Evolutionary conservation across 441 rosid species (phyloP).

Genomic region (Populus hybrid): DNA sequence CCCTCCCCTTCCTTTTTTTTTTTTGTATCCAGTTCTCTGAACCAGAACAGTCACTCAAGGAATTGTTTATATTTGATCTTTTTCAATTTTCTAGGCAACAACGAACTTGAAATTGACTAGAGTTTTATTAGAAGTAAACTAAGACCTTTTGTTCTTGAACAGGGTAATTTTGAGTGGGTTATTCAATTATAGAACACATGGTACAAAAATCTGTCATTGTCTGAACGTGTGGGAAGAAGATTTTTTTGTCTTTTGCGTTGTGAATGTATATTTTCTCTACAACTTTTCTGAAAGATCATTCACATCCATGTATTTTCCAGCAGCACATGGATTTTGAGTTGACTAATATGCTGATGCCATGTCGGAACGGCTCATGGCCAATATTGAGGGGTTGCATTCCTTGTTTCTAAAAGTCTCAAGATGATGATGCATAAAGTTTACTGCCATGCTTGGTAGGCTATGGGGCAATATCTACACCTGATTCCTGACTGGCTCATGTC

Average conservation of each 20-base stretch:
- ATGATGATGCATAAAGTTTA: slow-evolving; percentile 21
- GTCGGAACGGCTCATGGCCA: slow-evolving; percentile 16
- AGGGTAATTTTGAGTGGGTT: background rate
- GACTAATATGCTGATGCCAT: slow-evolving; percentile 21
- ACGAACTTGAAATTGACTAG: background rate
- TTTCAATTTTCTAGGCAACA: background rate
- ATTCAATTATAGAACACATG: background rate
- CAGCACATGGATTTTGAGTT: slow-evolving; percentile 17
- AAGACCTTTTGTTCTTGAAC: background rate
- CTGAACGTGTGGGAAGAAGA: background rate
- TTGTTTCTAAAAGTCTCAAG: slow-evolving; percentile 30
- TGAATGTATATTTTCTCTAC: background rate
- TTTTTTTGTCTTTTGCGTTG: background rate
- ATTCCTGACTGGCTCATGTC: slow-evolving; percentile 13
- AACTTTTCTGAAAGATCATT: background rate
- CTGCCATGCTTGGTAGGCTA: slow-evolving; percentile 9
- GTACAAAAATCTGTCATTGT: background rate
- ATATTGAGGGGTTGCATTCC: slow-evolving; percentile 26
- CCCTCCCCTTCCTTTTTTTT: background rate
- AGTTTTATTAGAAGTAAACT: background rate
- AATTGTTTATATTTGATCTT: background rate
- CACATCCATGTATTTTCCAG: slow-evolving; percentile 15
- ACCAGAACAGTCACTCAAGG: background rate
- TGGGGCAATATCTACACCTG: slow-evolving; percentile 21
- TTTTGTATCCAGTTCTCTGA: background rate